Base-by-base conservation (phyloP, 805 yeast genomes). In the Cyberlindnera euphorbiiphila region DNA sequence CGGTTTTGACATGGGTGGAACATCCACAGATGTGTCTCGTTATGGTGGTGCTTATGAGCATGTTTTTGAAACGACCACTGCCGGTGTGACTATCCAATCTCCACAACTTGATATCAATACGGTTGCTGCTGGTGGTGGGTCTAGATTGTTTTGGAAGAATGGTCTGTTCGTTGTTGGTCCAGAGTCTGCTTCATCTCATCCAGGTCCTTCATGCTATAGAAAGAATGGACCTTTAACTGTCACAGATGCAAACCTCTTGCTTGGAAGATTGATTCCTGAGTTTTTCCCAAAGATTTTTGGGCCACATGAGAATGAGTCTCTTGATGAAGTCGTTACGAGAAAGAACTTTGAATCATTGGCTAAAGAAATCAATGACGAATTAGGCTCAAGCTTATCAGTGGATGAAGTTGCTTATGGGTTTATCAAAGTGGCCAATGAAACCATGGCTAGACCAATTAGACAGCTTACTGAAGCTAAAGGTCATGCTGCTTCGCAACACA, bases 381-480 rank as follows among this genome's bases (percentile, higher is more conserved):
- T 65, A 12, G 54, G 50, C 7, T 41, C 61, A 8, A 36, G 54
- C 16, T 61, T 79, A 60, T 54, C 84, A 0, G 64, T 78, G 1
- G 77, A 83, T 43, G 79, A 81, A 47, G 81, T 86, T 9, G 96
- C 95, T 0, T 68, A 68, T 47, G 96, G 96, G 0, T 87, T 85
- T 56, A 60, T 87, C 36, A 73, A 78, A 45, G 94, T 87, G 6
- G 95, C 96, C 1, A 81, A 84, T 51, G 94, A 85, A 51, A 67
- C 88, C 1, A 87, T 87, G 95, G 84, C 93, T n/a, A 72, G 94
- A 44, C 95, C 96, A 2, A 84, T 87, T 37, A 70, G 96, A 41
- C 79, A 83, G 28, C 63, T 87, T 36, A 86, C 95, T 0, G 96
- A 86, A 56, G 85, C 91, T 2, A 85, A 79, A 53, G 96, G 96